Base-by-base conservation (phyloP, 2,329 filamentous ascomycete genomes). In the Aspergillus latus region DNA sequence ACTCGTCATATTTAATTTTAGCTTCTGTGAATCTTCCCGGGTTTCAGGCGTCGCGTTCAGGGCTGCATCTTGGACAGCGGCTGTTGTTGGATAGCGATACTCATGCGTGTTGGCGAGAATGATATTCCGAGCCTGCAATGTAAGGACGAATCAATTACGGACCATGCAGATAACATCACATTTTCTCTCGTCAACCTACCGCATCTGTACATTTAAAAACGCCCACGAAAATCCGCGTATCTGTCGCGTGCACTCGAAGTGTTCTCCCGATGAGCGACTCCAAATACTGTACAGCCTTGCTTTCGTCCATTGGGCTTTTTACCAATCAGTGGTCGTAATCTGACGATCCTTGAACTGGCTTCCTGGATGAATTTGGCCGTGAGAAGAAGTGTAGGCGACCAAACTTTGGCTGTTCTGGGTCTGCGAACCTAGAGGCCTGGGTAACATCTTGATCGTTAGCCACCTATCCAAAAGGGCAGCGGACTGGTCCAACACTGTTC, bases 121-220 rank as follows among this genome's bases (percentile, higher is more conserved):
- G 62, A 97, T 82, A 68, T 99, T 97, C 66, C 84, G 85, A 60
- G 96, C 89, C 92, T 96, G 64, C 11, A 51, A 49, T 28, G 26
- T 5, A 42, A 32, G 46, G 44, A 54, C 43, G 45, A 59, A 55
- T 67, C 52, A 68, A 59, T 42, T 37, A n/a, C 45, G 40, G 15
- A 26, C 29, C 26, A n/a, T 43, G 34, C 16, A 36, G 45, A 51
- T 50, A 52, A 45, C 53, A 47, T 50, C 34, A 36, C 21, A 21
- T 21, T 44, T 59, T 42, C 26, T 28, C 28, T 45, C 21, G 40
- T 45, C 11, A 48, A 80, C 83, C 49, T 77, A 95, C 92, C 58
- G 88, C 86, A 78, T 99, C 94, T 30, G 92, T 97, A 78, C 94
- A 99, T 75, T 95, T 97, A 76, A 99, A 89, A 61, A 86, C 82